A percentile compares a stretch with the other conserved stretches of the same genome.
phyloP scores from a whole-genome alignment of 2,329 filamentous ascomycete genomes.

The Fusarium protoensiforme region DNA sequence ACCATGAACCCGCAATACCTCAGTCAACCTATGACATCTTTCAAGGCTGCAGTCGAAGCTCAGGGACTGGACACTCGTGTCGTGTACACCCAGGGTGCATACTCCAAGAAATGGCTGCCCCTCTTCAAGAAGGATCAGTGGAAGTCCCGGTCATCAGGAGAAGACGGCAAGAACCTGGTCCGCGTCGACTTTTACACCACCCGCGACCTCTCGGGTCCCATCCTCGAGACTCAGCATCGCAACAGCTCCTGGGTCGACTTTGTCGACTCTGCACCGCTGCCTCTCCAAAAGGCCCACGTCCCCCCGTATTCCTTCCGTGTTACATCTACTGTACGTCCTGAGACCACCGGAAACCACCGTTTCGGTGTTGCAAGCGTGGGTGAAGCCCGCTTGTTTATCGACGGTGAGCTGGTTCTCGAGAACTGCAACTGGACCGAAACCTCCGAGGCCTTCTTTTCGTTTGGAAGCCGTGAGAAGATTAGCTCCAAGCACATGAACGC shows the following conservation, averaged over 20 bases:
- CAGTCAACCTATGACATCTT: neutral
- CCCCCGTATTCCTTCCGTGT: neutral
- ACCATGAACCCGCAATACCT: neutral
- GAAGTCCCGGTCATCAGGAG: neutral
- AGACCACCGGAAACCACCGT: neutral
- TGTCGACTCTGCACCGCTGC: neutral
- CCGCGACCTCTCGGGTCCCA: neutral
- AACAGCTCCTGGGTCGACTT: neutral
- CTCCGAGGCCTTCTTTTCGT: neutral
- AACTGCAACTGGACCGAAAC: neutral
- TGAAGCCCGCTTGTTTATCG: neutral
- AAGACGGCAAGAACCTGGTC: neutral
- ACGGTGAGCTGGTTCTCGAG: neutral
- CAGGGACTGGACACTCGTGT: neutral
- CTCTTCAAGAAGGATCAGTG: neutral
- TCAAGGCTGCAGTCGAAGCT: neutral
- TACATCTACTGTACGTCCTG: neutral
- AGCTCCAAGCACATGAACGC: neutral
- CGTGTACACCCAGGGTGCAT: neutral
- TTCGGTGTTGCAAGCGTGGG: neutral
- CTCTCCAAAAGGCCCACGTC: neutral
- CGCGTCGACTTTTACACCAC: neutral
- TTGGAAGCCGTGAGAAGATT: neutral
- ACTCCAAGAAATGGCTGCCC: neutral
- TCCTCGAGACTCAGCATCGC: neutral